Evolutionary conservation across 768 basidiomycete genomes (phyloP).

Genomic region (Hygrocybe punicea): DNA sequence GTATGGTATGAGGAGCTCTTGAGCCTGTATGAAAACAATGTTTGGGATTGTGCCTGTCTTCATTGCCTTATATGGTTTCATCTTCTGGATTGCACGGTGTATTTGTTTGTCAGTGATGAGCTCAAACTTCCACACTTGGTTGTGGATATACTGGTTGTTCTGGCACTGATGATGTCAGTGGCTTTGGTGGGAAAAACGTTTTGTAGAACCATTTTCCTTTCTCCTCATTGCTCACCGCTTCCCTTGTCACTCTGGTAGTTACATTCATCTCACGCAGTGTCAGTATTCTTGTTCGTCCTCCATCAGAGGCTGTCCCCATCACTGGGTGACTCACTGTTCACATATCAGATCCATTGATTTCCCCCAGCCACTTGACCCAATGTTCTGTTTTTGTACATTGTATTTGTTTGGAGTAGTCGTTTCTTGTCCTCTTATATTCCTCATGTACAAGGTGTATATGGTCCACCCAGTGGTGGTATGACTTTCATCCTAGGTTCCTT

Average conservation of each 20-base stretch:
- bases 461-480: neutral
- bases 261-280: neutral
- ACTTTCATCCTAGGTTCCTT: neutral
- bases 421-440: neutral
- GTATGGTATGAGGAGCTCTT: constrained; percentile 23
- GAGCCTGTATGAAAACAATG: constrained; percentile 22
- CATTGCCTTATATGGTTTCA: constrained; percentile 36
- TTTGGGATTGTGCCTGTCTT: no score
- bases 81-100: constrained; percentile 16
- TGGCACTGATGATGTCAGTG: constrained; percentile 4
- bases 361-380: no score
- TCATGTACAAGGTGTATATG: no score
- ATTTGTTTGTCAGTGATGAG: constrained; percentile 28
- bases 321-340: constrained; percentile 16
- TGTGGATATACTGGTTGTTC: constrained; percentile 23
- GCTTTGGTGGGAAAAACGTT: constrained; percentile 30
- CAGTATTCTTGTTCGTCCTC: constrained; percentile 1
- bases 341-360: neutral
- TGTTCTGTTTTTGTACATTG: constrained; percentile 11
- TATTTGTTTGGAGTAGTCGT: neutral
- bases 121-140: constrained; percentile 14
- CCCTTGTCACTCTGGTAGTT: neutral
- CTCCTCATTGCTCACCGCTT: constrained; percentile 6
- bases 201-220: constrained; percentile 3
- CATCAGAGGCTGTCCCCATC: neutral